phyloP scores from a whole-genome alignment of 768 basidiomycete genomes.

The Saitozyma podzolica region DNA sequence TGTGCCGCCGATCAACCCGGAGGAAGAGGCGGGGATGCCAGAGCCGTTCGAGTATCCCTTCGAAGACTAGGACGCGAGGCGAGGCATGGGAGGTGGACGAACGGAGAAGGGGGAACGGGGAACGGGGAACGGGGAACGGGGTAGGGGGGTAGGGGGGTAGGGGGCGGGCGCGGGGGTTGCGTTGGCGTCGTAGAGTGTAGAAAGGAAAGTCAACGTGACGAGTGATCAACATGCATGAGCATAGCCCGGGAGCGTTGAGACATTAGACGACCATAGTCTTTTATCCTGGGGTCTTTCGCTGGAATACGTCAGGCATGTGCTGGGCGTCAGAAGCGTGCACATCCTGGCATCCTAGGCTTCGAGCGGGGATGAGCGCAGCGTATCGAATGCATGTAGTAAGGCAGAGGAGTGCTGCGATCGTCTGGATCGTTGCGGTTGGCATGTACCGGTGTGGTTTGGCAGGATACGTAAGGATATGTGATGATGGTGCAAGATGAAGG shows the following conservation, averaged over 20 bases:
- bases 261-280: too few relatives aligned
- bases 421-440: not conserved
- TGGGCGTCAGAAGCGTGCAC: too few relatives aligned
- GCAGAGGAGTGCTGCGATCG: not conserved
- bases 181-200: not conserved
- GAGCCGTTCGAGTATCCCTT: constrained; percentile 67
- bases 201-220: not conserved
- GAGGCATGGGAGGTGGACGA: not conserved
- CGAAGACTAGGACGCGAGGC: constrained; percentile 23
- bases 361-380: too few relatives aligned
- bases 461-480: too few relatives aligned
- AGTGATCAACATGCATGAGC: constrained; percentile 4
- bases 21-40: constrained; percentile 70
- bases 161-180: not conserved
- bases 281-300: too few relatives aligned
- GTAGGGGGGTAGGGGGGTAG: too few relatives aligned
- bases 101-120: too few relatives aligned
- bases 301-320: too few relatives aligned
- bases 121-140: too few relatives aligned
- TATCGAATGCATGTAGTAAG: not conserved
- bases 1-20: constrained; percentile 42
- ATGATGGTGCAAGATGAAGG: too few relatives aligned
- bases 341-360: too few relatives aligned
- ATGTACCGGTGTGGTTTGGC: not conserved
- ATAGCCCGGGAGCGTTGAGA: too few relatives aligned